phyloP scores from a whole-genome alignment of 1,284 basidiomycete genomes.

The Boletus sp. region DNA sequence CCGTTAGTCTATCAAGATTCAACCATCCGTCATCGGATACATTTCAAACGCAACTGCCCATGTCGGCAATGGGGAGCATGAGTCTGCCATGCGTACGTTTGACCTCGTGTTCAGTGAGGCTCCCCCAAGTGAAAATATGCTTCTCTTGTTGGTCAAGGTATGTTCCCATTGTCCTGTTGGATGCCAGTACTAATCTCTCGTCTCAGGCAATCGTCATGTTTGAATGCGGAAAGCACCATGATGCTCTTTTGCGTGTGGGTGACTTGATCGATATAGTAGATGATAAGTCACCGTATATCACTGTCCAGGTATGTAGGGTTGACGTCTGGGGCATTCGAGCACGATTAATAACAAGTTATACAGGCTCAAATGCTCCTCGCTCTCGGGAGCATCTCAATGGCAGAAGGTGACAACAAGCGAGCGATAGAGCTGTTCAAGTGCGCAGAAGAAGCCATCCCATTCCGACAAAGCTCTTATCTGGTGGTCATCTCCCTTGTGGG shows the following conservation, averaged over 20 bases:
- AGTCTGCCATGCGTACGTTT: background rate
- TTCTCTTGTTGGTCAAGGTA: conserved; percentile 11
- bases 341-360: too few species aligned
- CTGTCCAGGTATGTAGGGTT: background rate
- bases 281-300: background rate
- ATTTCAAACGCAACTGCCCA: background rate
- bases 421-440: background rate
- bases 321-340: too few species aligned
- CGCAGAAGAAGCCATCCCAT: background rate
- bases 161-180: background rate
- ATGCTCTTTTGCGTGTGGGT: background rate
- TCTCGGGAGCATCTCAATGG: background rate
- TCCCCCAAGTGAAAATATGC: background rate
- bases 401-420: background rate
- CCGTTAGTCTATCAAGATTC: conserved; percentile 2
- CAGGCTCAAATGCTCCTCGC: background rate
- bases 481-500: background rate
- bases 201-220: conserved; percentile 6
- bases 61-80: background rate
- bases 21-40: conserved; percentile 1
- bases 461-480: background rate
- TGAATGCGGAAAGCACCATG: background rate
- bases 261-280: background rate
- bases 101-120: conserved; percentile 5
- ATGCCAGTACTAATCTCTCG: background rate